Base-by-base conservation (phyloP, 805 yeast species). In the Ogataea chonburiensis region DNA sequence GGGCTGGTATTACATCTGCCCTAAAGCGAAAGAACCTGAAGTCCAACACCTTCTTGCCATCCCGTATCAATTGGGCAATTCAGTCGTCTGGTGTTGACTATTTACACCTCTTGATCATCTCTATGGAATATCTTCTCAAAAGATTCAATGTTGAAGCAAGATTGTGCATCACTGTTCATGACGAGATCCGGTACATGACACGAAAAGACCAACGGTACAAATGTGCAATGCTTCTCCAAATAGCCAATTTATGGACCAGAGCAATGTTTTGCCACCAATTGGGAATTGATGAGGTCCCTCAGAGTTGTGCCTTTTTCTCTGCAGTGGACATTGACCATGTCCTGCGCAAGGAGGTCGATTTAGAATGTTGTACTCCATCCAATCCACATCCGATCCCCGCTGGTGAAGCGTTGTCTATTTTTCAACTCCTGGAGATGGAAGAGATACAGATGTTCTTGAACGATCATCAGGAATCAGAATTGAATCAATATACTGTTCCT, bases 41-140 rank as follows among this genome's bases (percentile, higher is more conserved):
- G 27, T 65, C 75, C 24, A 75, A 75, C 44, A 66, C 77, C 1
- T 93, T 81, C 56, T 63, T 93, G 46, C 93, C 98, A 0, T 87
- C 96, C 2, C 64, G 99, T 52, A 81, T 89, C 45, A 93, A 93
- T 54, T 93, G 99, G 99, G 86, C 96, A 0, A 93, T 93, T 55
- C 99, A 93, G 59, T 86, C 96, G 15, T 86, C 96, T 1, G 99
- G 98, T 23, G 99, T 94, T 13, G 98, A 93, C 58, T 93, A 94
- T 54, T 67, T 93, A 34, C 99, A 93, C 57, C 58, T 93, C 25
- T 59, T 93, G 42, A 71, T 91, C 31, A 75, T 87, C 4, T 77
- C 96, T 0, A 89, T 94, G 97, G 85, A 86, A 40, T 86, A 88
- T 51, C 67, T 93, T 49, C 67, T 75, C 25, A 70, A 75, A 24